A percentile compares a stretch with the other conserved stretches of the same genome.
Conservation (phyloP, 257 asterid species). For the Coffea canephora region DNA sequence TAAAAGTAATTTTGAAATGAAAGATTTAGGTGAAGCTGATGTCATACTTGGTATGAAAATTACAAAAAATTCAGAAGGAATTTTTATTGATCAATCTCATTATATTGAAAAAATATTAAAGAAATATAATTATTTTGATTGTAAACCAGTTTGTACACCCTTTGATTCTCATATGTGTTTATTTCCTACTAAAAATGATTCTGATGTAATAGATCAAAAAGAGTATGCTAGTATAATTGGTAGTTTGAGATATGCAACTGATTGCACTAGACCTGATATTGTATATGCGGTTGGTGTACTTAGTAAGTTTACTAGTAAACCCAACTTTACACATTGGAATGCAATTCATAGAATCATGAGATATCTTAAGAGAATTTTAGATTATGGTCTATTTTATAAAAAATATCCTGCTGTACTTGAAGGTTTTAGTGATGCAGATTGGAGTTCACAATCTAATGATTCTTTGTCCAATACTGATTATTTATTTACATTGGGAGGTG, state of each 20-base stretch:
- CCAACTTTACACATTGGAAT: background rate
- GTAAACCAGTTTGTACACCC: background rate
- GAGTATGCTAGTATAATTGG: slow-evolving; percentile 1
- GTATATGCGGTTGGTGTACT: background rate
- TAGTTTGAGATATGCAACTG: background rate
- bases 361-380: no score
- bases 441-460: background rate
- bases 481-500: background rate
- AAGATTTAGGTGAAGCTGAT: background rate
- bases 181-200: background rate
- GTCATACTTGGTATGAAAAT: background rate
- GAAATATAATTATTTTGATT: background rate
- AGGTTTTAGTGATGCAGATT: no score
- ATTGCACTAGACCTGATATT: background rate
- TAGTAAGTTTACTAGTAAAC: background rate
- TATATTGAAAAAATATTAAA: background rate
- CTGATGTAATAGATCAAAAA: background rate
- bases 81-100: background rate
- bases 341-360: background rate
- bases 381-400: no score
- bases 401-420: no score
- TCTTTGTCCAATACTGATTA: background rate
- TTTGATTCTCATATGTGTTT: background rate
- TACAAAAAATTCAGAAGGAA: background rate
- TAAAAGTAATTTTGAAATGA: background rate